phyloP scores from a whole-genome alignment of 106 monocot species.

The Vanilla planifolia region DNA sequence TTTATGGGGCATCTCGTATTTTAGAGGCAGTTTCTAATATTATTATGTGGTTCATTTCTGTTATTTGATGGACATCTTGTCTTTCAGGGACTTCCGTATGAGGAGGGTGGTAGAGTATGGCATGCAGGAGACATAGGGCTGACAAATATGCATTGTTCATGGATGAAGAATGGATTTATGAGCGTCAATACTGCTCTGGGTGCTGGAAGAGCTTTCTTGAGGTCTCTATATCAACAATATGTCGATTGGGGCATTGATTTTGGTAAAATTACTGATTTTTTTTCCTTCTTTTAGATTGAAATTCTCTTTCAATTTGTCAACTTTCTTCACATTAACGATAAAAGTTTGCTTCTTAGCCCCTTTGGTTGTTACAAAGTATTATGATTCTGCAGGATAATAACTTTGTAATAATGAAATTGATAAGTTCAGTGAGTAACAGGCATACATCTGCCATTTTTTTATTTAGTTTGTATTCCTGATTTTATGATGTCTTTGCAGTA shows the following conservation, averaged over 20 bases:
- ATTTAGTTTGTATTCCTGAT: too few species aligned
- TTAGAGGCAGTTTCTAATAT: too few species aligned
- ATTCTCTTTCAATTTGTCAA: too few species aligned
- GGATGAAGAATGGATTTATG: slow-evolving; percentile 93
- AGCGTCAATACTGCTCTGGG: slow-evolving; percentile 68
- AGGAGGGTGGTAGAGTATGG: slow-evolving; percentile 45
- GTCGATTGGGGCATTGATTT: slow-evolving; percentile 97
- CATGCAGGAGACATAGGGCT: slow-evolving; percentile 61
- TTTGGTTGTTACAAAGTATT: not conserved
- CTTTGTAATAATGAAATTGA: not conserved
- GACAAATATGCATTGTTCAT: slow-evolving; percentile 54
- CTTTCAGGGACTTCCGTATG: slow-evolving; percentile 41
- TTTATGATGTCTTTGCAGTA: slow-evolving; percentile 38
- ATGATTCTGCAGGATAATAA: not conserved
- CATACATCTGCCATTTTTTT: too few species aligned
- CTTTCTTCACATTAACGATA: too few species aligned
- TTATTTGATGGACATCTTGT: not conserved
- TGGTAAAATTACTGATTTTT: slow-evolving; percentile 34
- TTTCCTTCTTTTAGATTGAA: not conserved
- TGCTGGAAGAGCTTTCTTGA: slow-evolving; percentile 83
- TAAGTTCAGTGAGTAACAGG: too few species aligned
- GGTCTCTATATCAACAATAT: slow-evolving; percentile 77
- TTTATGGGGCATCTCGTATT: too few species aligned
- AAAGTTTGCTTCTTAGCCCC: too few species aligned
- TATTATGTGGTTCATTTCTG: not conserved